phyloP scores from a whole-genome alignment of 345 rosid species.

The Syzygium grande region DNA sequence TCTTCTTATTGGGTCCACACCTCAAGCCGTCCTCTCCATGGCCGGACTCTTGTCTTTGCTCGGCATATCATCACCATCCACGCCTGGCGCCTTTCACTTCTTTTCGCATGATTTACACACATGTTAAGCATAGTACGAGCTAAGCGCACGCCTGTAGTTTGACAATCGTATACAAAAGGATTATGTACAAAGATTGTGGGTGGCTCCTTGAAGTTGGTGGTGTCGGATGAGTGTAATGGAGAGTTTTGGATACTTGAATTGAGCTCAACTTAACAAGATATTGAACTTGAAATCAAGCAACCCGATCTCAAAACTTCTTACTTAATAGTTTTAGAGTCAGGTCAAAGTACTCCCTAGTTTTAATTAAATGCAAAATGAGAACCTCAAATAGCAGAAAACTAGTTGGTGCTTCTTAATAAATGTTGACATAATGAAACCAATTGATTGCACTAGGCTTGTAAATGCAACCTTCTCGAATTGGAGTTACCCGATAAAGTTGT shows the following conservation, averaged over 20 bases:
- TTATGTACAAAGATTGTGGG: background rate
- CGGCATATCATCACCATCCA: background rate
- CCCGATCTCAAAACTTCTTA: background rate
- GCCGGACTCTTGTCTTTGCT: background rate
- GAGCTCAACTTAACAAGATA: background rate
- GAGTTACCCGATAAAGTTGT: too few species aligned
- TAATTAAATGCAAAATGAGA: too few species aligned
- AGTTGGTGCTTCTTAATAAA: too few species aligned
- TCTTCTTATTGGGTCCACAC: background rate
- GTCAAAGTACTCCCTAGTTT: too few species aligned
- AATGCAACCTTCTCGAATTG: too few species aligned
- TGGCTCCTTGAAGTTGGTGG: background rate
- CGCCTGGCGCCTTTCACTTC: background rate
- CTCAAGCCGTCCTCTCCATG: background rate
- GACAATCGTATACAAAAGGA: background rate
- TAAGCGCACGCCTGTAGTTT: background rate
- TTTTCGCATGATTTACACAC: background rate
- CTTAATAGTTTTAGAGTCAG: too few species aligned
- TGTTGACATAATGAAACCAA: too few species aligned
- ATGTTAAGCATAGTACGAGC: background rate
- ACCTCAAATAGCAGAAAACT: too few species aligned
- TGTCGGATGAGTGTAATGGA: background rate
- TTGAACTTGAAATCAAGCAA: background rate
- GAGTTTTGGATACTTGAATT: background rate
- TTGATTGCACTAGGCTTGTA: too few species aligned